A percentile compares a stretch with the other conserved stretches of the same genome.
Evolutionary conservation across 176 grass and related monocot genomes (phyloP).

Genomic region (Aegilops longissima): DNA sequence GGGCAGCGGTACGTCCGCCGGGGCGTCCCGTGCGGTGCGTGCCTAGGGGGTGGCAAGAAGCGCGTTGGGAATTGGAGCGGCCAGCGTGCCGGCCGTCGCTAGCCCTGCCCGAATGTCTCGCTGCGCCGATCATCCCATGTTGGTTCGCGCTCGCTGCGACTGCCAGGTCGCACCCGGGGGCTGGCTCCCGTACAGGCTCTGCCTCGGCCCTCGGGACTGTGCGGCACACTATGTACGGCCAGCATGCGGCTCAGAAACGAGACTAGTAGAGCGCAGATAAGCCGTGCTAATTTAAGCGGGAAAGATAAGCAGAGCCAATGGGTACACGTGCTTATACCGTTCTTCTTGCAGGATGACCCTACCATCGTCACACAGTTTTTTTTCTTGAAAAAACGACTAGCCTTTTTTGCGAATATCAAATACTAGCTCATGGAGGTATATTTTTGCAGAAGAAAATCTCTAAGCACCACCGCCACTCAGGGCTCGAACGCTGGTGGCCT

Average conservation of each 20-base stretch:
- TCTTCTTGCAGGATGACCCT: not conserved
- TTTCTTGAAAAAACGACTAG: not conserved
- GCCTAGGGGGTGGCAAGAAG: not conserved
- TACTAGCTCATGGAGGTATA: too few relatives aligned
- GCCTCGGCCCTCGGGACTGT: not conserved
- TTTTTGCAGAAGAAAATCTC: too few relatives aligned
- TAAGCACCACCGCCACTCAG: too few relatives aligned
- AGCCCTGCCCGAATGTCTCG: not conserved
- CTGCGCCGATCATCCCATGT: not conserved
- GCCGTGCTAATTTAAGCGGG: not conserved
- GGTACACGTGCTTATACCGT: not conserved
- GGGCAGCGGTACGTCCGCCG: not conserved
- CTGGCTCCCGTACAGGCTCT: not conserved
- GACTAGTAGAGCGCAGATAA: not conserved
- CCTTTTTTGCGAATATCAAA: too few relatives aligned
- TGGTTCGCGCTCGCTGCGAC: not conserved
- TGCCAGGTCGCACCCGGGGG: not conserved
- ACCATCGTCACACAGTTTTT: not conserved
- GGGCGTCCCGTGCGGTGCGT: not conserved
- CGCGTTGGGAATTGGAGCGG: constrained; percentile 42
- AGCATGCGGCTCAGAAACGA: not conserved
- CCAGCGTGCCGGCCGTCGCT: constrained; percentile 12
- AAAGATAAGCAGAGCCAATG: too few relatives aligned
- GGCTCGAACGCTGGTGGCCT: too few relatives aligned
- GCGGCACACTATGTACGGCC: not conserved